A percentile compares a stretch with the other conserved stretches of the same genome.
These are phyloP conservation scores for Elsinoe australis DNA, from an alignment of 2,329 filamentous ascomycete genomes.

Conservation along the genomic window DNA sequence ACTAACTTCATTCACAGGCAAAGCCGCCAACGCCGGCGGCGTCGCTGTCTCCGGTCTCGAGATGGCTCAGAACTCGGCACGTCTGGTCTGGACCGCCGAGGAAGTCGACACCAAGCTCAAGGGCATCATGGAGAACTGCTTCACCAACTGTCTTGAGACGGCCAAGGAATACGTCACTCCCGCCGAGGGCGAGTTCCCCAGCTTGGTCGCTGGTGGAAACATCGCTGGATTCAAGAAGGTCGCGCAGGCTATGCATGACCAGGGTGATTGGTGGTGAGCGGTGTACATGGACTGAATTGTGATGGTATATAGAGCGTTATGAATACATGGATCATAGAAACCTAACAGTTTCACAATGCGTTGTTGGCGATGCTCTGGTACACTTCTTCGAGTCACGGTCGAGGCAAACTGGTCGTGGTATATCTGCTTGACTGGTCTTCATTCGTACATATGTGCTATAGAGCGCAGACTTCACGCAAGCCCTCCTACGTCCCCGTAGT, in stretches of 20 bases:
- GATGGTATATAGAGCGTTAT: no score
- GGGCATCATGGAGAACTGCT: slow-evolving; percentile 89
- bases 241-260: slow-evolving; percentile 85
- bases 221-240: slow-evolving; percentile 98
- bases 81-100: slow-evolving; percentile 76
- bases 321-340: no score
- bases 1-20: slow-evolving; percentile 41
- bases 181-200: slow-evolving; percentile 76
- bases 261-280: slow-evolving; percentile 80
- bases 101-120: slow-evolving; percentile 89
- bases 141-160: slow-evolving; percentile 79
- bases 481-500: no score
- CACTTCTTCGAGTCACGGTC: no score
- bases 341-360: no score
- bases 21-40: slow-evolving; percentile 95
- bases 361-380: no score
- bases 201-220: slow-evolving; percentile 86
- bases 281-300: background rate
- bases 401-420: no score
- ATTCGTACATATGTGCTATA: no score
- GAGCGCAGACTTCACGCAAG: no score
- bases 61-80: slow-evolving; percentile 96
- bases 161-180: slow-evolving; percentile 79
- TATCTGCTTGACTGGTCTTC: no score
- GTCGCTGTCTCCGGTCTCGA: slow-evolving; percentile 95